These are phyloP conservation scores for Collybia mongolica DNA, from an alignment of 768 basidiomycete genomes.

Conservation along the genomic window DNA sequence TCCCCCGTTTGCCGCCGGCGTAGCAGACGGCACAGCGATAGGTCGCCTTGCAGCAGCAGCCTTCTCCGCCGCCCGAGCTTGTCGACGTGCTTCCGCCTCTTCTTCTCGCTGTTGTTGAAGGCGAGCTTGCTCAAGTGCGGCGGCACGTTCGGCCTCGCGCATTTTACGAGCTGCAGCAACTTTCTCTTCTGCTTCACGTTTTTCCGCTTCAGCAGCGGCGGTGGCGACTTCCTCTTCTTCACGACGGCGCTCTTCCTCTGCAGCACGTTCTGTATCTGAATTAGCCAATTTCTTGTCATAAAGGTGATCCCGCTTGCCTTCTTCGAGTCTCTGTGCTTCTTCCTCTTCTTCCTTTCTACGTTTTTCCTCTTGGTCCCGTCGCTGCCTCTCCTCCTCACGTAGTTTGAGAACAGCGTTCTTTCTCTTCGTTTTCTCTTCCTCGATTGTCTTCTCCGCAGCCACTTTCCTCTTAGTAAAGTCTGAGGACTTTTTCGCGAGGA, in stretches of 20 bases:
- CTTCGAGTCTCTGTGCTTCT: slow-evolving; percentile 45
- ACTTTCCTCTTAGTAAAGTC: slow-evolving; percentile 64
- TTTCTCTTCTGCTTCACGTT: slow-evolving; percentile 64
- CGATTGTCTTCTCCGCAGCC: slow-evolving; percentile 65
- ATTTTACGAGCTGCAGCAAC: slow-evolving; percentile 46
- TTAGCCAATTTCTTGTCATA: no score
- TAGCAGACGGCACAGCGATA: slow-evolving; percentile 23
- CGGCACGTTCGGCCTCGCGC: slow-evolving; percentile 50
- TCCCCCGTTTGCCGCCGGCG: slow-evolving; percentile 22
- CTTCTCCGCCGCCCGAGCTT: slow-evolving; percentile 39
- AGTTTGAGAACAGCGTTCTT: slow-evolving; percentile 53
- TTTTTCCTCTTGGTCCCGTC: slow-evolving; percentile 38
- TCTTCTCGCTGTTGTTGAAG: slow-evolving; percentile 64
- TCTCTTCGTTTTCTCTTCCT: slow-evolving; percentile 81
- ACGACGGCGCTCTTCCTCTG: slow-evolving; percentile 48
- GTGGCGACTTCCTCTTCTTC: slow-evolving; percentile 50
- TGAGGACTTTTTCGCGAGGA: slow-evolving; percentile 57
- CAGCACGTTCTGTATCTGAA: slow-evolving; percentile 36
- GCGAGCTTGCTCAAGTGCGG: slow-evolving; percentile 53
- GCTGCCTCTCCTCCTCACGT: slow-evolving; percentile 55
- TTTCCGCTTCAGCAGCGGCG: slow-evolving; percentile 51
- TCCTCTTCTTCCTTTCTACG: slow-evolving; percentile 49
- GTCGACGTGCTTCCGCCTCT: slow-evolving; percentile 56
- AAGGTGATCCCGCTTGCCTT: slow-evolving; percentile 37
- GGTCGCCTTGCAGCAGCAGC: slow-evolving; percentile 24